These are phyloP conservation scores for Talaromyces islandicus DNA, from an alignment of 2,329 filamentous ascomycete species.

Conservation along the genomic window DNA sequence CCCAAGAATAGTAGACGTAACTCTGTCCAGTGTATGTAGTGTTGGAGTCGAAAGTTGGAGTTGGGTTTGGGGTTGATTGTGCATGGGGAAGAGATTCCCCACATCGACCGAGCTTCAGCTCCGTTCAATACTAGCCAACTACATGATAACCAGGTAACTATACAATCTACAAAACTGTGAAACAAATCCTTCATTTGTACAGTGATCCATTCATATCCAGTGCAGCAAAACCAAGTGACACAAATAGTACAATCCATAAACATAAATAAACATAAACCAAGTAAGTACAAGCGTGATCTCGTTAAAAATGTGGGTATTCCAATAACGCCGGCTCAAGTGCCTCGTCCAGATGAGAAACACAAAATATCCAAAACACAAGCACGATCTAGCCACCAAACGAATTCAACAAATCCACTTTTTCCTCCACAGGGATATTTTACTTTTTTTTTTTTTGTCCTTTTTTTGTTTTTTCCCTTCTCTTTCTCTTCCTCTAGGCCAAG, in stretches of 20 bases:
- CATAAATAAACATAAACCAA: too few relatives aligned
- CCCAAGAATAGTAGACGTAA: too few relatives aligned
- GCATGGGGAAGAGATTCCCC: not conserved
- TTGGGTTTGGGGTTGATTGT: not conserved
- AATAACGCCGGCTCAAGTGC: not conserved
- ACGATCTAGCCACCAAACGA: not conserved
- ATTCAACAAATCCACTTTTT: not conserved
- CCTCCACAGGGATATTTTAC: not conserved
- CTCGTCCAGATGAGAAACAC: not conserved
- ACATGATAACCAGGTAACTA: too few relatives aligned
- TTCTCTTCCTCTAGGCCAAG: conserved; percentile 21
- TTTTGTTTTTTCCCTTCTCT: too few relatives aligned
- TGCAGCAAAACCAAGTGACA: not conserved
- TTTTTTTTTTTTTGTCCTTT: not conserved
- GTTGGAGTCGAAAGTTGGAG: not conserved
- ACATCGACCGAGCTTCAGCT: not conserved
- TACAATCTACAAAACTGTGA: too few relatives aligned
- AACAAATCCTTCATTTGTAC: not conserved
- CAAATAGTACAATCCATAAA: not conserved
- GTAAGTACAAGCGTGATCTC: not conserved
- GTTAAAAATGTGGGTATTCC: not conserved
- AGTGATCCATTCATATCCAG: not conserved
- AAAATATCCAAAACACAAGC: not conserved
- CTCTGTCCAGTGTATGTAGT: too few relatives aligned
- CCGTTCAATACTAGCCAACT: too few relatives aligned